These are phyloP conservation scores for Leptodermis oblonga DNA, from an alignment of 257 asterid genomes.

Conservation along the genomic window DNA sequence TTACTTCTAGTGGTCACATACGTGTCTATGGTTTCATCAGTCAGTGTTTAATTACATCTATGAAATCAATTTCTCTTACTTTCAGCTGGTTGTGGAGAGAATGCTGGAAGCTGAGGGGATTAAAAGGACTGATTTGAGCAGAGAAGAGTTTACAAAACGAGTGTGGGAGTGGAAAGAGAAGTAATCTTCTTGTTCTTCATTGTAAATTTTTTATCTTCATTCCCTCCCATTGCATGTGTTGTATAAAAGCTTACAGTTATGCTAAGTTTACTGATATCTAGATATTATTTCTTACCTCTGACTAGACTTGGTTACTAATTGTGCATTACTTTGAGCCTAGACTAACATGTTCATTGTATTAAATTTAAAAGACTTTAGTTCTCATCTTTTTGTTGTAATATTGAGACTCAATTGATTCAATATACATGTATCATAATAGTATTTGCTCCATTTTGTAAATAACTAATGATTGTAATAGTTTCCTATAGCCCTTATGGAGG, in stretches of 20 bases:
- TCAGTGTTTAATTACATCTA: conserved; percentile 4
- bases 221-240: not conserved
- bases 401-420: not conserved
- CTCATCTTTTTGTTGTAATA: not conserved
- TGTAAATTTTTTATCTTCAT: not conserved
- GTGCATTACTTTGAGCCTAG: not conserved
- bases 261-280: not conserved
- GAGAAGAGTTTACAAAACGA: conserved; percentile 87
- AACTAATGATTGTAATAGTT: too few species aligned
- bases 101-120: conserved; percentile 94
- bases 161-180: conserved; percentile 99
- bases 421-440: not conserved
- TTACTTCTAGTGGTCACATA: not conserved
- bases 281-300: not conserved
- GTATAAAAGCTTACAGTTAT: not conserved
- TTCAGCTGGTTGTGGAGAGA: conserved; percentile 96
- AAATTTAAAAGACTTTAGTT: not conserved
- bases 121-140: conserved; percentile 77
- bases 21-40: conserved; percentile 5
- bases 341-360: too few species aligned
- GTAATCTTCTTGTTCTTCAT: conserved; percentile 43
- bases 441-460: not conserved
- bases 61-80: conserved; percentile 21
- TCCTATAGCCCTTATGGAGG: not conserved
- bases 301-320: not conserved